Conservation (phyloP, 805 yeast species). For the Starmerella bombi region DNA sequence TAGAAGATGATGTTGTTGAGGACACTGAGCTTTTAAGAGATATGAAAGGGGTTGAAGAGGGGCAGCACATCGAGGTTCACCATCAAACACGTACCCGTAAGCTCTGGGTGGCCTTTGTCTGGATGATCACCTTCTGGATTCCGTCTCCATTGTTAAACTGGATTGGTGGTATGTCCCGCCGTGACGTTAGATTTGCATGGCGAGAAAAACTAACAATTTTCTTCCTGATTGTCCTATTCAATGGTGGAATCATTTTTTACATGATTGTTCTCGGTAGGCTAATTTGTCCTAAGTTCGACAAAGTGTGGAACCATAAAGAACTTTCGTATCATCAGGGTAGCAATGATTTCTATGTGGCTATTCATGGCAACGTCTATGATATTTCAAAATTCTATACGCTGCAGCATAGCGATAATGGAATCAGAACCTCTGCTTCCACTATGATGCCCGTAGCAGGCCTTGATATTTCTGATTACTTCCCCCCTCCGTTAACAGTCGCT, state of each 20-base stretch:
- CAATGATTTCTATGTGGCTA: slow-evolving; percentile 29
- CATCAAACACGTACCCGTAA: slow-evolving; percentile 25
- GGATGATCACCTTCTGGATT: slow-evolving; percentile 33
- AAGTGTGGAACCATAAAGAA: slow-evolving; percentile 30
- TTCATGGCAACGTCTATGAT: slow-evolving; percentile 32
- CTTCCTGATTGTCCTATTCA: slow-evolving; percentile 27
- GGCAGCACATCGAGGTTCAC: slow-evolving; percentile 25
- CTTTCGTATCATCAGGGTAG: slow-evolving; percentile 29
- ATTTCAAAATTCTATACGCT: slow-evolving; percentile 30
- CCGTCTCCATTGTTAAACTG: slow-evolving; percentile 28
- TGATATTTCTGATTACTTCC: slow-evolving; percentile 31
- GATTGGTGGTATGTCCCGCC: slow-evolving; percentile 30
- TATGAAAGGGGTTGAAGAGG: slow-evolving; percentile 25
- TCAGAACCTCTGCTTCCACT: slow-evolving; percentile 23
- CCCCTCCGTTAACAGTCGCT: slow-evolving; percentile 31
- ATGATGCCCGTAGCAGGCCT: slow-evolving; percentile 32
- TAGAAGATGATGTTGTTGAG: slow-evolving; percentile 18
- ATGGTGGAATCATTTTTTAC: slow-evolving; percentile 31
- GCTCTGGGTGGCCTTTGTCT: slow-evolving; percentile 30
- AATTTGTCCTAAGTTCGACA: slow-evolving; percentile 32
- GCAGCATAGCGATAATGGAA: slow-evolving; percentile 32
- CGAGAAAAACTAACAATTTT: slow-evolving; percentile 31
- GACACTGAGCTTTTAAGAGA: slow-evolving; percentile 20
- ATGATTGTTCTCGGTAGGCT: slow-evolving; percentile 32
- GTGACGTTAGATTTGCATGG: slow-evolving; percentile 34